A percentile compares a stretch with the other conserved stretches of the same genome.
phyloP scores from a whole-genome alignment of 106 monocot species.

The Allium fistulosum region DNA sequence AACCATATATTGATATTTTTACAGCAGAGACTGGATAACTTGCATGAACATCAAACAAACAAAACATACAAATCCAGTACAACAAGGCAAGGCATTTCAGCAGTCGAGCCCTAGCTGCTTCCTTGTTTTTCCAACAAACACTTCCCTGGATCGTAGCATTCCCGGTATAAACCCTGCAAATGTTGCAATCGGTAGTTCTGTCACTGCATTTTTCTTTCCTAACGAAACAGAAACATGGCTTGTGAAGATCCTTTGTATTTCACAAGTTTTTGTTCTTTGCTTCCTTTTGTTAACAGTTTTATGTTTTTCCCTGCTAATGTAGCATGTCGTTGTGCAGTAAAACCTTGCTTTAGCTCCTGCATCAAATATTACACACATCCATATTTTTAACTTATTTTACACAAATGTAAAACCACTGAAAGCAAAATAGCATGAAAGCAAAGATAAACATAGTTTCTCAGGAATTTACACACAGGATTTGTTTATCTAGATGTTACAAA shows the following conservation, averaged over 20 bases:
- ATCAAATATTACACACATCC: neutral
- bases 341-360: constrained; percentile 35
- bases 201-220: constrained; percentile 25
- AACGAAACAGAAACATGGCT: constrained; percentile 13
- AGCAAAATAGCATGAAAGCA: neutral
- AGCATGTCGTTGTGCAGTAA: constrained; percentile 21
- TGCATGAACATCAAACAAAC: too few species aligned
- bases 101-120: constrained; percentile 18
- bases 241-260: constrained; percentile 15
- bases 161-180: constrained; percentile 21
- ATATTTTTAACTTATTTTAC: too few species aligned
- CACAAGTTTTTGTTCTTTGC: constrained; percentile 8
- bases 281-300: constrained; percentile 25
- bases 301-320: constrained; percentile 23
- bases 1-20: too few species aligned
- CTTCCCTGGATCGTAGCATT: constrained; percentile 22
- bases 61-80: too few species aligned
- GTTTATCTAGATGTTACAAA: too few species aligned
- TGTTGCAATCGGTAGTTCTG: constrained; percentile 16
- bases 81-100: too few species aligned
- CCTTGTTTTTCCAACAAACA: constrained; percentile 24
- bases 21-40: too few species aligned
- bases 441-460: too few species aligned
- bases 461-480: too few species aligned
- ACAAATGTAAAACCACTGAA: neutral